phyloP scores from a whole-genome alignment of 225 moss, liverwort and hornwort species.

The Climacium dendroides region DNA sequence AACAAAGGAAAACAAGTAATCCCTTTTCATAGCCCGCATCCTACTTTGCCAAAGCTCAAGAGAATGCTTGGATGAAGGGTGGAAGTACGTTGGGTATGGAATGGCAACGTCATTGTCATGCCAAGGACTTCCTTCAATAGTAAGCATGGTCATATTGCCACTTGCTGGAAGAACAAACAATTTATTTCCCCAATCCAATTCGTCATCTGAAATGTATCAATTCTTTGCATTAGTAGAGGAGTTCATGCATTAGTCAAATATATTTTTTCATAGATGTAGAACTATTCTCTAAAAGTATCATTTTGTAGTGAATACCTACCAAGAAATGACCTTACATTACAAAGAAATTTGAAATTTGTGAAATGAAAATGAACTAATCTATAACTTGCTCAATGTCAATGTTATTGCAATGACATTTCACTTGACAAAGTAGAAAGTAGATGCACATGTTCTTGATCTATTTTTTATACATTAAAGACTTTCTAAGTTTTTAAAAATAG shows the following conservation, averaged over 20 bases:
- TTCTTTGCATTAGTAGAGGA: not conserved
- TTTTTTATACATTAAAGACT: not conserved
- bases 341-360: not conserved
- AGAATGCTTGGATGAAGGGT: conserved; percentile 45
- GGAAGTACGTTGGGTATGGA: conserved; percentile 86
- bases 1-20: conserved; percentile 61
- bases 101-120: conserved; percentile 52
- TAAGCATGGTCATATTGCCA: conserved; percentile 58
- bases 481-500: not conserved
- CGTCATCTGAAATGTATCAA: conserved; percentile 11
- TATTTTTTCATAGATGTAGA: not conserved
- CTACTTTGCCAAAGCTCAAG: conserved; percentile 41
- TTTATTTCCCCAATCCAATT: conserved; percentile 82
- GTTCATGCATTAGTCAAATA: not conserved
- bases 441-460: not conserved
- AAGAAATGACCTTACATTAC: not conserved
- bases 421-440: not conserved
- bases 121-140: conserved; percentile 72
- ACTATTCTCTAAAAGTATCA: not conserved
- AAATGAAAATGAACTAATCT: too few species aligned
- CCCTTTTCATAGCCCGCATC: conserved; percentile 16
- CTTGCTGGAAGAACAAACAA: conserved; percentile 34
- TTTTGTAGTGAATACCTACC: not conserved
- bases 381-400: not conserved
- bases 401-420: not conserved